Conservation (phyloP, 2,329 filamentous ascomycete genomes). For the Beauveria sp. region DNA sequence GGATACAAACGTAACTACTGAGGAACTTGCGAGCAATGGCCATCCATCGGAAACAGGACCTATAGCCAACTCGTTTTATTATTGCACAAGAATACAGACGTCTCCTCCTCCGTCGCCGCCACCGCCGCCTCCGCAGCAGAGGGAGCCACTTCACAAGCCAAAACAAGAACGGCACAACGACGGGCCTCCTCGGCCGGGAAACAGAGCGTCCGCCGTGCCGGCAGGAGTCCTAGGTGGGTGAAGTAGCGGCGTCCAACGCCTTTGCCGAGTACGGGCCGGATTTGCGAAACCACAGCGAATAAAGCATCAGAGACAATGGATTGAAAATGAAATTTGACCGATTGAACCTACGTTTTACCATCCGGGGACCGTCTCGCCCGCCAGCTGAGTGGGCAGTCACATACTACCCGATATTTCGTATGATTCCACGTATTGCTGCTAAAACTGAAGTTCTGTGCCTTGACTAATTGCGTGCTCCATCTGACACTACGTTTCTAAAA, state of each 20-base stretch:
- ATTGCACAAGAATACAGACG: background rate
- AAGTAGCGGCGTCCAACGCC: background rate
- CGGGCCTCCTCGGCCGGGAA: background rate
- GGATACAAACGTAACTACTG: background rate
- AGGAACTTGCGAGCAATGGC: background rate
- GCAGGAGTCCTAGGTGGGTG: background rate
- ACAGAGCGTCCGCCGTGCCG: background rate
- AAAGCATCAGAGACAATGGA: background rate
- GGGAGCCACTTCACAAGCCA: background rate
- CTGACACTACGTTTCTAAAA: background rate
- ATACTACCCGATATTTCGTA: background rate
- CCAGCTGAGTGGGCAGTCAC: background rate
- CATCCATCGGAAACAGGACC: background rate
- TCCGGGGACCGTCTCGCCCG: background rate
- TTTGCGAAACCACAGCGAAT: background rate
- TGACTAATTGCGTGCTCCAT: background rate
- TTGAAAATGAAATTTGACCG: background rate
- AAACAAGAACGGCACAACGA: background rate
- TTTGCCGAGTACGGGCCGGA: constrained; percentile 6
- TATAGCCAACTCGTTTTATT: background rate
- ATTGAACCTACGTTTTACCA: background rate
- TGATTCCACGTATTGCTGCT: too few relatives aligned
- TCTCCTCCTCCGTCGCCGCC: background rate
- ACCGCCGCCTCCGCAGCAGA: background rate
- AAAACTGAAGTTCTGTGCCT: background rate